These are phyloP conservation scores for Colletotrichum viniferum DNA, from an alignment of 2,329 filamentous ascomycete genomes.

Conservation along the genomic window DNA sequence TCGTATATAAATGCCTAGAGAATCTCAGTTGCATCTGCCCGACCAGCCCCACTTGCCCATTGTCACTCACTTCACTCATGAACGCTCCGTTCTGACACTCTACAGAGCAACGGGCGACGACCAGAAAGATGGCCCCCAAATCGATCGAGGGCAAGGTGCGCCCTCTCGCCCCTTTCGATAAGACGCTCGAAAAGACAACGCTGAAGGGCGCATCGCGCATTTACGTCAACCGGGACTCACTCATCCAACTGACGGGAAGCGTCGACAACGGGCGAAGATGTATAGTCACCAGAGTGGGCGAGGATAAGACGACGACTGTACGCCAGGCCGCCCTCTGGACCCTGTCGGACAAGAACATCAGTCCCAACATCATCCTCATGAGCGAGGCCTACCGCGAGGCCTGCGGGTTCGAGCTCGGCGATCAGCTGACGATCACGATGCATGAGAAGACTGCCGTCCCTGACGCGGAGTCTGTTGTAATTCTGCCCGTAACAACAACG, in stretches of 20 bases:
- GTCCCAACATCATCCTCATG: constrained; percentile 72
- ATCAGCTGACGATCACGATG: constrained; percentile 66
- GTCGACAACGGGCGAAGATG: constrained; percentile 49
- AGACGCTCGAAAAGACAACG: constrained; percentile 44
- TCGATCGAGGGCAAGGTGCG: constrained; percentile 37
- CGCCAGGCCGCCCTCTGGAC: constrained; percentile 56
- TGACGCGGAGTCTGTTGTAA: constrained; percentile 57
- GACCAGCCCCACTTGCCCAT: neutral
- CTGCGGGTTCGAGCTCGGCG: constrained; percentile 74
- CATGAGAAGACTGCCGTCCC: constrained; percentile 54
- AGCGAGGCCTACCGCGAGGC: constrained; percentile 75
- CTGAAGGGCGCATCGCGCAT: constrained; percentile 49
- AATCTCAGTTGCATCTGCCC: neutral
- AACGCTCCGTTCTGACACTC: neutral
- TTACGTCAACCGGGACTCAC: constrained; percentile 52
- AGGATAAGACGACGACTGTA: constrained; percentile 23
- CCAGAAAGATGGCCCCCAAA: neutral
- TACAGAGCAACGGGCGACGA: neutral
- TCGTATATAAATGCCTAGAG: neutral
- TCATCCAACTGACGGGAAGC: constrained; percentile 47
- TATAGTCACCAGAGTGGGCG: constrained; percentile 37
- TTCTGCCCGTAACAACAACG: constrained; percentile 7
- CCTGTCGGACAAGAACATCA: constrained; percentile 63
- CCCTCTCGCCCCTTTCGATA: constrained; percentile 39
- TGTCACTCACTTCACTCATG: neutral